Base-by-base conservation (phyloP, 192 early-diverging fungal genomes). In the Powellomyces hirtus region DNA sequence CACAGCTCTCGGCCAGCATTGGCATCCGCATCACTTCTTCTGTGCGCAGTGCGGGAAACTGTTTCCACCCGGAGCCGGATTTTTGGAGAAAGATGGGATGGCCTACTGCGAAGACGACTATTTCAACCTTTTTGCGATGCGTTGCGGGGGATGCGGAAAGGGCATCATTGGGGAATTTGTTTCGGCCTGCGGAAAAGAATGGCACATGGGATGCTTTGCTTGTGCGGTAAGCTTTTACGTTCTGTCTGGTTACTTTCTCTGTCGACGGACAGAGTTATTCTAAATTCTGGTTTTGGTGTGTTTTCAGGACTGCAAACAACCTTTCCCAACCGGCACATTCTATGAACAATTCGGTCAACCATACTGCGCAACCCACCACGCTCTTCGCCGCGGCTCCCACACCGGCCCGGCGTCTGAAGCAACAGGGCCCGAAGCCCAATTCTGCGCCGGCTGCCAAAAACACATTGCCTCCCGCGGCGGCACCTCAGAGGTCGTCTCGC, bases 21-120 rank as follows among this genome's bases (percentile, higher is more conserved):
- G 76, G 76, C 76, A 79, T 35, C 70, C 71, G n/a, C 62, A 79
- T 11, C 77, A 79, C 38, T 79, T 79, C 65, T 79, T 79, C 60
- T 79, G 77, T 45, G 69, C 57, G 16, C 76, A 77, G 42, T 79
- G 77, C 58, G 77, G 75, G 4, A 67, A 75, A 38, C 46, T 64
- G 27, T 75, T 75, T 40, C 64, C 56, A 14, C 73, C 73, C 16
- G 69, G 69, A 24, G 35, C 63, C 6, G 69, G 68, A 62, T 75
- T 75, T 55, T 35, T 75, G 30, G 73, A 75, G 37, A 69, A 64
- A 18, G 62, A 72, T 22, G 70, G 70, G 31, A 64, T 64, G 62
- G 62, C 75, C 59, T 70, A 75, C 49, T 79, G 77, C 68, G 71
- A 73, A 33, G 60, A 68, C 10, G 75, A 77, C 46, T 79, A 79